A percentile compares a stretch with the other conserved stretches of the same genome.
These are phyloP conservation scores for Amphirosellinia nigrospora DNA, from an alignment of 495 filamentous ascomycete species.

Conservation along the genomic window DNA sequence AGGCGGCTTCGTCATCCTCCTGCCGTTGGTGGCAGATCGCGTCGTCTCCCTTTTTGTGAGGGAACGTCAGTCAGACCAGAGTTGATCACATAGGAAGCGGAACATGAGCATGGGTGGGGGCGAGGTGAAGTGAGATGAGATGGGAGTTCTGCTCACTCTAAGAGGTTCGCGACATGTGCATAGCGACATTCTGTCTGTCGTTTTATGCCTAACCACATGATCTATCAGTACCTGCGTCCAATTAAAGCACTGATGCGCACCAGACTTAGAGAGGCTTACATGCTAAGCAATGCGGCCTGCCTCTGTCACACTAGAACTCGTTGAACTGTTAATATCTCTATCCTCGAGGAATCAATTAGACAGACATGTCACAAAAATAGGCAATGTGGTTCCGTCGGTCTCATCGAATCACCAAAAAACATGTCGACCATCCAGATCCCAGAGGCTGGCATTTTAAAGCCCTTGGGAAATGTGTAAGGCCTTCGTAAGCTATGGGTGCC, in stretches of 20 bases:
- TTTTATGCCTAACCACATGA: slow-evolving; percentile 59
- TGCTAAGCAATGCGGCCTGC: slow-evolving; percentile 68
- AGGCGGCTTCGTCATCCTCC: slow-evolving; percentile 64
- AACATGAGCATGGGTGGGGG: neutral
- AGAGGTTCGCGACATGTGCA: slow-evolving; percentile 69
- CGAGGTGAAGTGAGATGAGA: neutral
- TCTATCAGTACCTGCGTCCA: slow-evolving; percentile 17
- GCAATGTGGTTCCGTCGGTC: slow-evolving; percentile 5
- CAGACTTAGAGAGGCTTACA: slow-evolving; percentile 50
- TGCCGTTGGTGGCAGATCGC: slow-evolving; percentile 54
- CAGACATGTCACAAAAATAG: slow-evolving; percentile 3
- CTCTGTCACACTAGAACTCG: slow-evolving; percentile 58
- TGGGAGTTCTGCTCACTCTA: slow-evolving; percentile 60
- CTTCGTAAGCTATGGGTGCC: slow-evolving; percentile 20
- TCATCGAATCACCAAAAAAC: slow-evolving; percentile 12
- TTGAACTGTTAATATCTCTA: slow-evolving; percentile 24
- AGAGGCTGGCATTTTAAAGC: neutral
- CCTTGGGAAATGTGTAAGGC: slow-evolving; percentile 29
- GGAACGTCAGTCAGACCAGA: slow-evolving; percentile 3
- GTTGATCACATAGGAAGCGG: slow-evolving; percentile 8
- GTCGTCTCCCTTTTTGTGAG: slow-evolving; percentile 53
- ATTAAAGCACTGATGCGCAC: slow-evolving; percentile 8
- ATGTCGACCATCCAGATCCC: slow-evolving; percentile 16
- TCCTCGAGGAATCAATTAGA: slow-evolving; percentile 15
- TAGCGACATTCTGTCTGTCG: slow-evolving; percentile 71